Percentiles rank a stretch among this genome's conserved stretches.
These are phyloP conservation scores for Leccinum aurantiacum DNA, from an alignment of 768 basidiomycete genomes.

Conservation along the genomic window DNA sequence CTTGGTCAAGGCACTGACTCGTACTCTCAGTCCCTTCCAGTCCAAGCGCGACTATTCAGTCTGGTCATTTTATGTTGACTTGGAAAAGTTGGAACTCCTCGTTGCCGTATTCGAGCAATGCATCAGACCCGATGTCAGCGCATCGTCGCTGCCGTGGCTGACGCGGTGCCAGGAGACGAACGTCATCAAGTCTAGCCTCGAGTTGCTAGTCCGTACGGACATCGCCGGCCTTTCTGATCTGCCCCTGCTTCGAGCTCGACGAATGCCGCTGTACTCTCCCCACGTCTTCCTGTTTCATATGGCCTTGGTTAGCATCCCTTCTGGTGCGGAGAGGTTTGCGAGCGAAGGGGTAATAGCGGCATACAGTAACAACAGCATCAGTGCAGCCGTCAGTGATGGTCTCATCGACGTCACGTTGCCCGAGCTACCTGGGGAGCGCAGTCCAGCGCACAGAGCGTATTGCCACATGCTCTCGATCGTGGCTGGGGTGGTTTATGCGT, in stretches of 20 bases:
- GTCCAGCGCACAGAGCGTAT: conserved; percentile 78
- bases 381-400: conserved; percentile 72
- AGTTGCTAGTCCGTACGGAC: conserved; percentile 68
- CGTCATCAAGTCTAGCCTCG: conserved; percentile 71
- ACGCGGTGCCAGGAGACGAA: conserved; percentile 77
- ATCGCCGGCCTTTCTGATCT: conserved; percentile 70
- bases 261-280: conserved; percentile 69
- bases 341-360: conserved; percentile 79
- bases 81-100: conserved; percentile 78
- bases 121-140: conserved; percentile 63
- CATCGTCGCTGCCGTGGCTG: conserved; percentile 76
- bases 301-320: conserved; percentile 71
- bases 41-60: too few species aligned
- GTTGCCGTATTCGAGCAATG: conserved; percentile 84
- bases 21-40: too few species aligned
- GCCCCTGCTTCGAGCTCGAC: conserved; percentile 57
- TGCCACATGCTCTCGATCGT: conserved; percentile 83
- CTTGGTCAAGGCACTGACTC: too few species aligned
- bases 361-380: conserved; percentile 82
- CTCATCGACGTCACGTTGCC: conserved; percentile 63
- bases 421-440: conserved; percentile 72
- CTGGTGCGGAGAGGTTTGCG: conserved; percentile 82
- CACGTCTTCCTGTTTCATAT: conserved; percentile 87
- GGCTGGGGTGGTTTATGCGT: conserved; percentile 62
- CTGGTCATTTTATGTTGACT: too few species aligned